A percentile compares a stretch with the other conserved stretches of the same genome.
Conservation (phyloP, 257 asterid genomes). For the Plantago elongata region DNA sequence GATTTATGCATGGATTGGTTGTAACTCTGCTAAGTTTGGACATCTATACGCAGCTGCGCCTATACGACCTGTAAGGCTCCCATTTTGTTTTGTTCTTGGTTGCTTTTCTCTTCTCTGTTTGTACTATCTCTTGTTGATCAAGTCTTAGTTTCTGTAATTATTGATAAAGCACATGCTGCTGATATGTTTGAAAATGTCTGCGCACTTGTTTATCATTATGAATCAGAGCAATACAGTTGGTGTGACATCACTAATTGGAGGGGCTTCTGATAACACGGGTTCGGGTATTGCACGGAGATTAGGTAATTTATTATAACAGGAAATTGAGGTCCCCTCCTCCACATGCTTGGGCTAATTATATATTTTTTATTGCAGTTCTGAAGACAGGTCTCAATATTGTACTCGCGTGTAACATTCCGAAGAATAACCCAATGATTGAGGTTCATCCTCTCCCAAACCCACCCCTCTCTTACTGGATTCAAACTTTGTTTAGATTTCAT, state of each 20-base stretch:
- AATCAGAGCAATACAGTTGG: constrained; percentile 59
- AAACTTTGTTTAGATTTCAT: background rate
- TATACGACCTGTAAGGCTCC: constrained; percentile 65
- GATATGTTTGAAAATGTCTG: constrained; percentile 5
- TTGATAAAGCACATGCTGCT: background rate
- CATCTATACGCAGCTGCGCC: constrained; percentile 87
- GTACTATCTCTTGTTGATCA: background rate
- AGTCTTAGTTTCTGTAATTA: background rate
- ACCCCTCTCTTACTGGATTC: background rate
- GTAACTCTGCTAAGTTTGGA: constrained; percentile 80
- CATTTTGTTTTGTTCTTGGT: constrained; percentile 2
- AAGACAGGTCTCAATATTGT: constrained; percentile 76
- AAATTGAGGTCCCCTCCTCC: constrained; percentile 6
- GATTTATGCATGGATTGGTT: constrained; percentile 94
- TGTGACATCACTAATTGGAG: constrained; percentile 69
- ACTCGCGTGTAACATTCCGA: constrained; percentile 81
- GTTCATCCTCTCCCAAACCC: constrained; percentile 34
- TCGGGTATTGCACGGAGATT: constrained; percentile 79
- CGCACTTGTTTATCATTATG: constrained; percentile 16
- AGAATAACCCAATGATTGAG: constrained; percentile 85
- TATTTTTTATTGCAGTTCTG: constrained; percentile 42
- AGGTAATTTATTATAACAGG: constrained; percentile 43
- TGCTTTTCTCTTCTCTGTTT: background rate
- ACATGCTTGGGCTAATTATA: constrained; percentile 22
- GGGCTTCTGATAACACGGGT: constrained; percentile 81